A percentile compares a stretch with the other conserved stretches of the same genome.
phyloP scores from a whole-genome alignment of 495 filamentous ascomycete species.

The Talaromyces liani region DNA sequence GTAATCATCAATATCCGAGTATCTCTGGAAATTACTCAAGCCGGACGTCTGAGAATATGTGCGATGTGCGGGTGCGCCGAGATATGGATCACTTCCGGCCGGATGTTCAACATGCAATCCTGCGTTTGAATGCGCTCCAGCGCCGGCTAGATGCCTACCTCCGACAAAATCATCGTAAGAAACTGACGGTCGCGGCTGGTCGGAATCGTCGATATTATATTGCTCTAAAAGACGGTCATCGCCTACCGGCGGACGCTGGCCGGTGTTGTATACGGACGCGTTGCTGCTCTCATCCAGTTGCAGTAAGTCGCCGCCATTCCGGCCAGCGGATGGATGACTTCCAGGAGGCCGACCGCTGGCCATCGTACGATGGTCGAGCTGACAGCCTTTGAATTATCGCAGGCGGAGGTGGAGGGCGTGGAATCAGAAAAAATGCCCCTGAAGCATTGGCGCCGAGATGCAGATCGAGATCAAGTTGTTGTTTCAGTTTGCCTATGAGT shows the following conservation, averaged over 20 bases:
- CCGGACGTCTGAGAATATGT: slow-evolving; percentile 81
- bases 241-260: slow-evolving; percentile 61
- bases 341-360: slow-evolving; percentile 59
- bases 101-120: slow-evolving; percentile 23
- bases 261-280: slow-evolving; percentile 62
- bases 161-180: slow-evolving; percentile 97
- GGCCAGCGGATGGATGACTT: slow-evolving; percentile 49
- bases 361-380: slow-evolving; percentile 37
- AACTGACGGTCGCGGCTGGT: slow-evolving; percentile 70
- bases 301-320: slow-evolving; percentile 59
- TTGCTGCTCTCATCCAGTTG: slow-evolving; percentile 64
- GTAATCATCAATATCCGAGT: slow-evolving; percentile 78
- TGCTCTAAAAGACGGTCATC: slow-evolving; percentile 69
- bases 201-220: slow-evolving; percentile 60
- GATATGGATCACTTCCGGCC: slow-evolving; percentile 36
- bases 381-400: slow-evolving; percentile 24
- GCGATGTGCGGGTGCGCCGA: slow-evolving; percentile 30
- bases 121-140: slow-evolving; percentile 20
- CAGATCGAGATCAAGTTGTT: background rate
- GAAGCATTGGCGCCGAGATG: slow-evolving; percentile 36
- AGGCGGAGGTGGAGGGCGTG: background rate
- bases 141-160: slow-evolving; percentile 41
- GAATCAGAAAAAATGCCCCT: slow-evolving; percentile 22
- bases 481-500: background rate
- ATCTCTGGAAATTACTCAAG: slow-evolving; percentile 79